These are phyloP conservation scores for Pseudogymnoascus verrucosus DNA, from an alignment of 2,329 filamentous ascomycete genomes.

Conservation along the genomic window DNA sequence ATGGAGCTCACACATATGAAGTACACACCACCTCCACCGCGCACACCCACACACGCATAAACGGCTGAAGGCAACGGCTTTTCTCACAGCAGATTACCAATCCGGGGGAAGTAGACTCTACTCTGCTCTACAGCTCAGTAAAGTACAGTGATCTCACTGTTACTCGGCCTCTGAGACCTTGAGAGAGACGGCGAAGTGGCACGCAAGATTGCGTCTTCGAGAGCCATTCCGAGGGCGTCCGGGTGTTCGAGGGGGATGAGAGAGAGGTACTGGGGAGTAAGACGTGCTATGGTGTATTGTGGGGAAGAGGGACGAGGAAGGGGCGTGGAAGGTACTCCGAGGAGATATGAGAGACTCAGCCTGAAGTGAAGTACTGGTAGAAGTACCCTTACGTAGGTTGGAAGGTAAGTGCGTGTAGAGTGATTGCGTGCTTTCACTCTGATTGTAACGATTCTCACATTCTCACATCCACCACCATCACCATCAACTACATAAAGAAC, in stretches of 20 bases:
- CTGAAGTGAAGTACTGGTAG: not conserved
- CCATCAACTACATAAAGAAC: slow-evolving; percentile 3
- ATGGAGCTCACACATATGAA: slow-evolving; percentile 1
- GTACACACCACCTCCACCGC: not conserved
- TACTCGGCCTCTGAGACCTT: not conserved
- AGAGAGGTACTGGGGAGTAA: not conserved
- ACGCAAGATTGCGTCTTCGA: not conserved
- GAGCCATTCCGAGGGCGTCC: slow-evolving; percentile 2
- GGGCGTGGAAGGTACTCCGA: not conserved
- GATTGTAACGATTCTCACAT: not conserved
- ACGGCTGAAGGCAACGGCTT: not conserved
- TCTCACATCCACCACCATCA: not conserved
- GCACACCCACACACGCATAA: not conserved
- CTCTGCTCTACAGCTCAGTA: not conserved
- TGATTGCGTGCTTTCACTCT: not conserved
- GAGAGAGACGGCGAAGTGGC: not conserved
- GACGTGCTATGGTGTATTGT: slow-evolving; percentile 2
- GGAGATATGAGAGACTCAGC: not conserved
- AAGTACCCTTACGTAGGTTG: not conserved
- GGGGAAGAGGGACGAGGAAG: not conserved
- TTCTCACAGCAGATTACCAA: not conserved
- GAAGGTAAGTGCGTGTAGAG: not conserved
- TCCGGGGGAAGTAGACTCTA: not conserved
- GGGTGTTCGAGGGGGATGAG: not conserved
- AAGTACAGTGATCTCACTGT: not conserved